phyloP scores from a whole-genome alignment of 2,329 filamentous ascomycete genomes.

The Aspergillus sp. region DNA sequence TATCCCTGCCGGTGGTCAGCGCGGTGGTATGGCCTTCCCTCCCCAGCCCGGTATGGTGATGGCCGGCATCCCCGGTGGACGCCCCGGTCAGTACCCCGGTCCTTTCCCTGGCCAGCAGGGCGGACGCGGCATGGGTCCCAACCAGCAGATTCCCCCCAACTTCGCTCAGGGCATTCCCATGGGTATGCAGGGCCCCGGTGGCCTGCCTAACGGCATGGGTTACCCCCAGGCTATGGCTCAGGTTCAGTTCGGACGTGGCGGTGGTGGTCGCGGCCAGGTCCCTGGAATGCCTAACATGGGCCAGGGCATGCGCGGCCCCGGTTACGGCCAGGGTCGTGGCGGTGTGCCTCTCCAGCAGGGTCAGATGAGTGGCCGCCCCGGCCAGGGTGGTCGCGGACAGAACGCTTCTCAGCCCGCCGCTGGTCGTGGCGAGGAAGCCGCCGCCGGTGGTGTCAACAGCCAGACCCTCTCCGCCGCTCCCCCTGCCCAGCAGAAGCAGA shows the following conservation, averaged over 20 bases:
- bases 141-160: conserved; percentile 83
- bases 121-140: conserved; percentile 77
- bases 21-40: conserved; percentile 63
- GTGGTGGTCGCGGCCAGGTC: conserved; percentile 67
- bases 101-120: conserved; percentile 80
- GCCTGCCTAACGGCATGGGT: conserved; percentile 74
- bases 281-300: conserved; percentile 67
- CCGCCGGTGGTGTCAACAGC: conserved; percentile 48
- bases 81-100: conserved; percentile 80
- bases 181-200: conserved; percentile 63
- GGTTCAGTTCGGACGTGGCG: conserved; percentile 70
- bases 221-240: conserved; percentile 78
- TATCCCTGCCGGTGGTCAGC: conserved; percentile 55
- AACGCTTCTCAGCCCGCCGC: conserved; percentile 35
- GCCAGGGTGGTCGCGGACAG: conserved; percentile 44
- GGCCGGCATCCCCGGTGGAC: conserved; percentile 69
- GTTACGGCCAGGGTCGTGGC: conserved; percentile 46
- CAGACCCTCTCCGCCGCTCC: conserved; percentile 52
- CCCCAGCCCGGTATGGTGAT: conserved; percentile 55
- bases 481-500: conserved; percentile 91
- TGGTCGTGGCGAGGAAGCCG: conserved; percentile 42
- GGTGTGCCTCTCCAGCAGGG: conserved; percentile 39
- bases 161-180: conserved; percentile 72
- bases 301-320: conserved; percentile 48
- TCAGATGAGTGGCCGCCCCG: conserved; percentile 41